Conservation (phyloP, 768 basidiomycete species). For the Psilocybe azurescens region DNA sequence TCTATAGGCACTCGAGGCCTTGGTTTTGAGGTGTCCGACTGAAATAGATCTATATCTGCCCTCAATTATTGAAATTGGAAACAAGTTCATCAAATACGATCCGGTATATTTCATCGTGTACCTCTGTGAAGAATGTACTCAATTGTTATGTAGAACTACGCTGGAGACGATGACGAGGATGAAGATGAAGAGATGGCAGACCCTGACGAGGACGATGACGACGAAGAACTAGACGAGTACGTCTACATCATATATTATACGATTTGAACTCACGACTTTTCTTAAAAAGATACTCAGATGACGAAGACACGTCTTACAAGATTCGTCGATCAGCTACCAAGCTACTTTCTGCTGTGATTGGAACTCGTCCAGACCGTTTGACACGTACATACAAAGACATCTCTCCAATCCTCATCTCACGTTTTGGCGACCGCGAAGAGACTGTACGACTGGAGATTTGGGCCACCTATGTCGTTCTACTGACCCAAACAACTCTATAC, state of each 20-base stretch:
- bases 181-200: slow-evolving; percentile 65
- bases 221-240: slow-evolving; percentile 85
- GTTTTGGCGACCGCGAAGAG: slow-evolving; percentile 94
- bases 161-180: slow-evolving; percentile 52
- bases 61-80: slow-evolving; percentile 72
- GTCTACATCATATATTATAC: slow-evolving; percentile 27
- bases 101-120: slow-evolving; percentile 60
- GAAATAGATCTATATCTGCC: slow-evolving; percentile 79
- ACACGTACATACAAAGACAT: slow-evolving; percentile 80
- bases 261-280: slow-evolving; percentile 6
- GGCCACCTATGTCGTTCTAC: slow-evolving; percentile 80
- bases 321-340: slow-evolving; percentile 94
- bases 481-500: slow-evolving; percentile 85
- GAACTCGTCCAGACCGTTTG: slow-evolving; percentile 90
- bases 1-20: slow-evolving; percentile 78
- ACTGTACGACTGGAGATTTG: slow-evolving; percentile 94
- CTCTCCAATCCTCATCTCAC: slow-evolving; percentile 86
- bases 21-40: slow-evolving; percentile 82
- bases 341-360: slow-evolving; percentile 81
- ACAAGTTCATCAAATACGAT: slow-evolving; percentile 88
- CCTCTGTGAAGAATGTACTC: background rate
- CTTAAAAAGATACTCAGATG: slow-evolving; percentile 84
- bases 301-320: slow-evolving; percentile 98
- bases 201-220: slow-evolving; percentile 76
- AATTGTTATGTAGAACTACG: slow-evolving; percentile 50